A percentile compares a stretch with the other conserved stretches of the same genome.
phyloP scores from a whole-genome alignment of 805 yeast genomes.

The Priceomyces medius region DNA sequence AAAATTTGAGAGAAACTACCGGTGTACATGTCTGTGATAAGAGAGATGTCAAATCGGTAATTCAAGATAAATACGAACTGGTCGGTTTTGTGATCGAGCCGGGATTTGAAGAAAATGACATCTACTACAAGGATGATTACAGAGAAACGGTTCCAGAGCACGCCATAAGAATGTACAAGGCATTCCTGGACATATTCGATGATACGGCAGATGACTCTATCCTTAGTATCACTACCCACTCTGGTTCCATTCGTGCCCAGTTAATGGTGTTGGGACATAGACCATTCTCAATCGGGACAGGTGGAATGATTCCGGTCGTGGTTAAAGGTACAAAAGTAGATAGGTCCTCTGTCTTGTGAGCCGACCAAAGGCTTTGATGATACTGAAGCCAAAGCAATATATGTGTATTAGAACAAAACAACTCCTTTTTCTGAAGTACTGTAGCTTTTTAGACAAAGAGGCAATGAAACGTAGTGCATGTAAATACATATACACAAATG shows the following conservation, averaged over 20 bases:
- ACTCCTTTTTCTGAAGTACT: too few species aligned
- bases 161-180: slow-evolving; percentile 32
- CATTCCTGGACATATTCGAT: slow-evolving; percentile 36
- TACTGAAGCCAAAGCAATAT: too few species aligned
- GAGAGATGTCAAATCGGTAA: slow-evolving; percentile 35
- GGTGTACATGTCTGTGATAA: slow-evolving; percentile 54
- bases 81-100: slow-evolving; percentile 42
- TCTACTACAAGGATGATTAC: slow-evolving; percentile 36
- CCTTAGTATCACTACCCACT: slow-evolving; percentile 48
- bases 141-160: slow-evolving; percentile 44
- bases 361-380: neutral
- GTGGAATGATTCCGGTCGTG: slow-evolving; percentile 57
- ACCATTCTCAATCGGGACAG: slow-evolving; percentile 49
- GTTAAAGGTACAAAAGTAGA: slow-evolving; percentile 39
- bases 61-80: slow-evolving; percentile 39
- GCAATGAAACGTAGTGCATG: too few species aligned
- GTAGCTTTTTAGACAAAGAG: too few species aligned
- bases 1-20: slow-evolving; percentile 47
- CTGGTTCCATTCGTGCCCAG: slow-evolving; percentile 51
- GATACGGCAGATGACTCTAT: slow-evolving; percentile 19
- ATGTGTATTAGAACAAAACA: too few species aligned
- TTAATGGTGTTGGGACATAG: slow-evolving; percentile 49
- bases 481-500: too few species aligned
- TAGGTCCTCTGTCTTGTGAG: neutral
- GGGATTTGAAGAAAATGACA: slow-evolving; percentile 48